Evolutionary conservation across 768 basidiomycete species (phyloP).

Genomic region (Russula brevipes): DNA sequence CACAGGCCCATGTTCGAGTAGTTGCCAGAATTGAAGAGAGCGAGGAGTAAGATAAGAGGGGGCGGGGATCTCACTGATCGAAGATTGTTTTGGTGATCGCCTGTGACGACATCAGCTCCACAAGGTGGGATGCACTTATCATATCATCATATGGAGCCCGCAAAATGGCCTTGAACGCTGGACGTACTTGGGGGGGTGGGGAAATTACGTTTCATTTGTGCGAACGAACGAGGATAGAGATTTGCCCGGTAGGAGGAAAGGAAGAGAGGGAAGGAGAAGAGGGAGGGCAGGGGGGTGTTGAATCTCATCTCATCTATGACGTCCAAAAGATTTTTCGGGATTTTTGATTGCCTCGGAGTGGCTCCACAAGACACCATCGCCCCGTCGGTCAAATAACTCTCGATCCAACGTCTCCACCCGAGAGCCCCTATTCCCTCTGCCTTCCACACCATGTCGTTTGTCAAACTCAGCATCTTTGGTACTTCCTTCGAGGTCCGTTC

Average conservation of each 20-base stretch:
- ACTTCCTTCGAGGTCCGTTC: conserved; percentile 85
- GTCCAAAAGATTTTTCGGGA: not conserved
- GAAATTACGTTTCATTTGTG: not conserved
- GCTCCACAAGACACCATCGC: no score
- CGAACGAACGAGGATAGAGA: not conserved
- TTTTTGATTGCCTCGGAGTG: no score
- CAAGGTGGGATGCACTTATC: not conserved
- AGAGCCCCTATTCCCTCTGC: conserved; percentile 11
- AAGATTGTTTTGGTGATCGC: conserved; percentile 8
- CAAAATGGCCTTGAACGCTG: not conserved
- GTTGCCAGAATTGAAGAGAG: no score
- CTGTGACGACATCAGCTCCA: conserved; percentile 12
- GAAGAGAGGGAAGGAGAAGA: not conserved
- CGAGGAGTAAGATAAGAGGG: not conserved
- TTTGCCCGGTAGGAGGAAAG: no score
- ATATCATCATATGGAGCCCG: not conserved
- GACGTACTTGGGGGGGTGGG: not conserved
- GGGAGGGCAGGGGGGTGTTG: not conserved
- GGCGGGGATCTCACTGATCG: not conserved
- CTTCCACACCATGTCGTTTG: conserved; percentile 68
- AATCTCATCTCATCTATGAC: conserved; percentile 6
- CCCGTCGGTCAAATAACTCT: not conserved
- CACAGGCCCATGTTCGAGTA: not conserved
- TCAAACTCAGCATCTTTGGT: conserved; percentile 97
- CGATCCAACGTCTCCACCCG: not conserved